A percentile compares a stretch with the other conserved stretches of the same genome.
Conservation (phyloP, 2,329 filamentous ascomycete genomes). For the Orbilia oligospora region DNA sequence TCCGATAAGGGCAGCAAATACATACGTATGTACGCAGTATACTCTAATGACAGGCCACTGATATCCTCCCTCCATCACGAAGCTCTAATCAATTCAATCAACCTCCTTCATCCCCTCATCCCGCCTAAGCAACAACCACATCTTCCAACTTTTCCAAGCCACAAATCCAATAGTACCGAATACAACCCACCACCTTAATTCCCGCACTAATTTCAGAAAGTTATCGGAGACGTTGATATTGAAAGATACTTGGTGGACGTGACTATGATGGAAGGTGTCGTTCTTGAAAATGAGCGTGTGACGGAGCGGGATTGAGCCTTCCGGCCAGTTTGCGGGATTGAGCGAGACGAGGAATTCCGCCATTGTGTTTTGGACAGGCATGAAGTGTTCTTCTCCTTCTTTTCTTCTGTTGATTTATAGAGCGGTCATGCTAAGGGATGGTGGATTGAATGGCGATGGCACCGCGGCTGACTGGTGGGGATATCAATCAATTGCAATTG, state of each 20-base stretch:
- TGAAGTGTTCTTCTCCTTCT: neutral
- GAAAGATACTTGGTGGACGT: conserved; percentile 44
- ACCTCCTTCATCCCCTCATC: neutral
- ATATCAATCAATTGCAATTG: too few species aligned
- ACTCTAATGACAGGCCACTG: too few species aligned
- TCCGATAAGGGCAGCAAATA: too few species aligned
- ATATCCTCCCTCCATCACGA: too few species aligned
- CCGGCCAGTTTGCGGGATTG: conserved; percentile 56
- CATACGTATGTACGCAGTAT: too few species aligned
- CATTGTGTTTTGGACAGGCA: conserved; percentile 43
- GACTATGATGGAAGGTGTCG: conserved; percentile 35
- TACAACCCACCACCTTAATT: conserved; percentile 48
- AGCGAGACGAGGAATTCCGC: conserved; percentile 59
- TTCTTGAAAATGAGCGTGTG: conserved; percentile 45
- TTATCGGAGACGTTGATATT: conserved; percentile 32
- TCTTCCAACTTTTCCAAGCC: conserved; percentile 41
- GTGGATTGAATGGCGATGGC: neutral
- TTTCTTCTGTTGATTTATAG: neutral
- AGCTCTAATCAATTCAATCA: neutral
- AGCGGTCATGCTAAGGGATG: neutral
- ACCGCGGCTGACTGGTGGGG: too few species aligned
- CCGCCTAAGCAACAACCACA: conserved; percentile 2
- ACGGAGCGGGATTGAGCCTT: conserved; percentile 52
- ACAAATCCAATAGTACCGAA: conserved; percentile 22
- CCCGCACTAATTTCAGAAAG: conserved; percentile 21